phyloP scores from a whole-genome alignment of 2,329 filamentous ascomycete genomes.

The Camptophora hylomeconis region DNA sequence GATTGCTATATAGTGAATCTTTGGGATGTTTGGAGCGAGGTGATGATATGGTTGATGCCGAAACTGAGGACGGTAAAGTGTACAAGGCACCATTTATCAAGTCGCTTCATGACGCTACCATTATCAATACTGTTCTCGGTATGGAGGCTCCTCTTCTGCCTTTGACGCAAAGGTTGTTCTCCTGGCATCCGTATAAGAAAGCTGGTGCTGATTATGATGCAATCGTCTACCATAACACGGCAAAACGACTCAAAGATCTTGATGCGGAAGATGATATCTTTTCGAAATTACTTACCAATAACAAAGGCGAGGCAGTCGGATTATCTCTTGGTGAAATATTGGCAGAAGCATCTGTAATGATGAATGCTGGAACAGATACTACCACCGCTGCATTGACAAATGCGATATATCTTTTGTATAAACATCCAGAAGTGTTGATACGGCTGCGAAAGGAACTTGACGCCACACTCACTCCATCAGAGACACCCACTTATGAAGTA shows the following conservation, averaged over 20 bases:
- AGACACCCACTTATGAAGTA: conserved; percentile 4
- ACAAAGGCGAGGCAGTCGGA: conserved; percentile 5
- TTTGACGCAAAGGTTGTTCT: conserved; percentile 9
- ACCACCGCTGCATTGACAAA: conserved; percentile 11
- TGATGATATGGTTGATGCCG: conserved; percentile 8
- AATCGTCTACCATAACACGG: conserved; percentile 16
- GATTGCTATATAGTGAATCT: conserved; percentile 6
- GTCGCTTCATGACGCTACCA: conserved; percentile 10
- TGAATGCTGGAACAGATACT: conserved; percentile 12
- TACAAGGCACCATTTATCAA: conserved; percentile 13
- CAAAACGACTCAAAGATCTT: conserved; percentile 6
- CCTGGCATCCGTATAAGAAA: conserved; percentile 11
- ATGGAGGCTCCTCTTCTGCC: conserved; percentile 12
- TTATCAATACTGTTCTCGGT: conserved; percentile 14
- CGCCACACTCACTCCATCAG: not conserved
- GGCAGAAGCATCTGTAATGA: conserved; percentile 9
- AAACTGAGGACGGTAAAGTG: conserved; percentile 9
- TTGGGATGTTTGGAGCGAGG: conserved; percentile 8
- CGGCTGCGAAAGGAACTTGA: conserved; percentile 10
- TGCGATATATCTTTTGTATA: conserved; percentile 9
- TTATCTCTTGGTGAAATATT: conserved; percentile 8
- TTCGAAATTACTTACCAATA: conserved; percentile 7
- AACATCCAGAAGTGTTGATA: conserved; percentile 6
- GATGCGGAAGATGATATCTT: conserved; percentile 9
- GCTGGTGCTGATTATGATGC: conserved; percentile 12